phyloP scores from a whole-genome alignment of 257 asterid species.

The Petrea volubilis region DNA sequence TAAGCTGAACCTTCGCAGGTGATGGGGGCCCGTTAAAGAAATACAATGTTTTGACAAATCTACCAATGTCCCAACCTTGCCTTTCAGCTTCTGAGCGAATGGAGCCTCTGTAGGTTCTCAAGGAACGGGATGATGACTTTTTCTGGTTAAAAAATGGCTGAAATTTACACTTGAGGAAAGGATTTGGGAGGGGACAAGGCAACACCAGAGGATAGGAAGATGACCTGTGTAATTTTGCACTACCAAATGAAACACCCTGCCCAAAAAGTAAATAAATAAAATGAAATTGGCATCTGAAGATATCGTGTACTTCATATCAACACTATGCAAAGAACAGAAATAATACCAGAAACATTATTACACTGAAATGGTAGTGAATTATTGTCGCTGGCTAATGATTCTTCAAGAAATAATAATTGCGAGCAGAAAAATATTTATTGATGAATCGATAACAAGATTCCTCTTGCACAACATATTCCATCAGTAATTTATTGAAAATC shows the following conservation, averaged over 20 bases:
- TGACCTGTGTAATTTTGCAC: constrained; percentile 31
- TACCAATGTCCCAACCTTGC: constrained; percentile 92
- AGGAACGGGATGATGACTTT: constrained; percentile 33
- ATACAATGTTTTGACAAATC: constrained; percentile 80
- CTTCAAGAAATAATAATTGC: not conserved
- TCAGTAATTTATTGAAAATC: constrained; percentile 1
- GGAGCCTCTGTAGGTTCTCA: constrained; percentile 44
- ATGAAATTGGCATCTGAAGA: not conserved
- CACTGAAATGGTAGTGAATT: not conserved
- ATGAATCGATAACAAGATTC: not conserved
- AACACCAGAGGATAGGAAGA: constrained; percentile 28
- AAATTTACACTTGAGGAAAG: constrained; percentile 42
- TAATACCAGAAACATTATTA: not conserved
- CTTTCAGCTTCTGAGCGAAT: constrained; percentile 56
- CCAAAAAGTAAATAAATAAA: constrained; percentile 1
- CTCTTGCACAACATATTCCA: not conserved
- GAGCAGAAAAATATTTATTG: not conserved
- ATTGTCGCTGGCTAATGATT: not conserved
- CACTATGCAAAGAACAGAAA: not conserved
- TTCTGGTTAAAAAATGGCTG: constrained; percentile 32
- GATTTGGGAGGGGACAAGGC: constrained; percentile 41
- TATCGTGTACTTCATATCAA: not conserved
- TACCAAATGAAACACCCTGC: constrained; percentile 54
- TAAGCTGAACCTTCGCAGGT: constrained; percentile 73
- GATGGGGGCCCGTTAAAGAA: constrained; percentile 96